phyloP scores from a whole-genome alignment of 345 rosid genomes.

The Excoecaria agallocha region DNA sequence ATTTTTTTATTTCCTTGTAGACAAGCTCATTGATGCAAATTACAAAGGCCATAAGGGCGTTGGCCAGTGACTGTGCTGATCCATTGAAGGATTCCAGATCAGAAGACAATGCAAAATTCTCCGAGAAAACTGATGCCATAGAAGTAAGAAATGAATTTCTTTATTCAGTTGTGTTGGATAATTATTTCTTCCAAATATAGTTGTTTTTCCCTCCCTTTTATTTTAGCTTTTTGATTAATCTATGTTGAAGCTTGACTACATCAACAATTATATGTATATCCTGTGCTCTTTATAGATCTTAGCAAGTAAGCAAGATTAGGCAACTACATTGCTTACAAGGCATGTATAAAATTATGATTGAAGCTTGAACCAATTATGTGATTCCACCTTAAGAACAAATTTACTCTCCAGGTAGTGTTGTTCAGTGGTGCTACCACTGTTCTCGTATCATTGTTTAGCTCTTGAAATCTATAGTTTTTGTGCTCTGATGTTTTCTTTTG shows the following conservation, averaged over 20 bases:
- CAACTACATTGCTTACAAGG: neutral
- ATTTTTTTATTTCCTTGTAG: conserved; percentile 39
- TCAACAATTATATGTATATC: neutral
- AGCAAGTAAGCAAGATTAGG: conserved; percentile 4
- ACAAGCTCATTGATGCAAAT: conserved; percentile 76
- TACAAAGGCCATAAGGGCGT: conserved; percentile 54
- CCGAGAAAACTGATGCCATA: conserved; percentile 71
- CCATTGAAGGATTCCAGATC: conserved; percentile 44
- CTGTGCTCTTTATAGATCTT: neutral
- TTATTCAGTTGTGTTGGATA: neutral
- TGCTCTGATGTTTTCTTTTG: no score
- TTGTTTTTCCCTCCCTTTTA: neutral
- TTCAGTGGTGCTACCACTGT: neutral
- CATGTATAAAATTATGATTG: neutral
- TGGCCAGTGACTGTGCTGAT: conserved; percentile 52
- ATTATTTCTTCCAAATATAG: no score
- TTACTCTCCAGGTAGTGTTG: neutral
- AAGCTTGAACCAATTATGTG: neutral
- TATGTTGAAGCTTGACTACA: neutral
- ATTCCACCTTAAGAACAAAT: neutral
- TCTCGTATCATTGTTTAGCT: neutral
- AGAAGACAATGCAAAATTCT: conserved; percentile 44
- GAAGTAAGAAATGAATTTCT: conserved; percentile 47
- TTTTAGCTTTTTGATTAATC: neutral
- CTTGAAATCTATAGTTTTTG: no score